Conservation (phyloP, 257 asterid genomes). For the Solanum virginianum region DNA sequence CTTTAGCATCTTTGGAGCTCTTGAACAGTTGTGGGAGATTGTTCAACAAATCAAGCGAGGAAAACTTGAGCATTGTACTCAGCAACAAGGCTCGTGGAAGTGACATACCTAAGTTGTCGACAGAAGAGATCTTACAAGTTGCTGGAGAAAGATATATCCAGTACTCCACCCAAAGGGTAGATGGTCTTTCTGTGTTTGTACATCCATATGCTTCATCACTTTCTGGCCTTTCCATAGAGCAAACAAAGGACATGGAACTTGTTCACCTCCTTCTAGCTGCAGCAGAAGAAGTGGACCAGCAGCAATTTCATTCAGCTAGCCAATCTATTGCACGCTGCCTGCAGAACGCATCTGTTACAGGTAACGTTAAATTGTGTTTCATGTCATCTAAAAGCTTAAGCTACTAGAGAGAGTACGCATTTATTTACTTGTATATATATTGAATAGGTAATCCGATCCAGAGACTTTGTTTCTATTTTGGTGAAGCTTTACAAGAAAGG, state of each 20-base stretch:
- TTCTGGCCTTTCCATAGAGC: constrained; percentile 28
- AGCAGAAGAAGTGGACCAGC: constrained; percentile 30
- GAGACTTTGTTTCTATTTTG: constrained; percentile 39
- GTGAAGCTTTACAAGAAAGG: constrained; percentile 37
- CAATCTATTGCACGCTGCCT: constrained; percentile 24
- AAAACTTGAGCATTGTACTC: background rate
- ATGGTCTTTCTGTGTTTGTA: constrained; percentile 37
- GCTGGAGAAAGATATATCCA: constrained; percentile 58
- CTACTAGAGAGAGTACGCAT: background rate
- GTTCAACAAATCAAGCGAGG: constrained; percentile 6
- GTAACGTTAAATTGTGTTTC: background rate
- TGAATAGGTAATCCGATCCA: constrained; percentile 36
- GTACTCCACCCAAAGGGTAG: constrained; percentile 33
- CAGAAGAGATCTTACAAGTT: constrained; percentile 34
- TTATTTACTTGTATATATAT: background rate
- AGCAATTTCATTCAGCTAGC: constrained; percentile 29
- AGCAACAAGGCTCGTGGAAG: background rate
- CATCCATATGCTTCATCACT: constrained; percentile 45
- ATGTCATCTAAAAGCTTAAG: background rate
- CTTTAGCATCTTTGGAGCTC: constrained; percentile 22
- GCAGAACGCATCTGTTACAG: constrained; percentile 27
- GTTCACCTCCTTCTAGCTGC: constrained; percentile 35
- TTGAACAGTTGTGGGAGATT: constrained; percentile 20
- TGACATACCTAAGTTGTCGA: constrained; percentile 12
- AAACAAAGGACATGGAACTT: constrained; percentile 44